Evolutionary conservation across 768 basidiomycete genomes (phyloP), one percentile per base, ranked within the genome.

Genomic region (Kwoniella dejecticola): DNA sequence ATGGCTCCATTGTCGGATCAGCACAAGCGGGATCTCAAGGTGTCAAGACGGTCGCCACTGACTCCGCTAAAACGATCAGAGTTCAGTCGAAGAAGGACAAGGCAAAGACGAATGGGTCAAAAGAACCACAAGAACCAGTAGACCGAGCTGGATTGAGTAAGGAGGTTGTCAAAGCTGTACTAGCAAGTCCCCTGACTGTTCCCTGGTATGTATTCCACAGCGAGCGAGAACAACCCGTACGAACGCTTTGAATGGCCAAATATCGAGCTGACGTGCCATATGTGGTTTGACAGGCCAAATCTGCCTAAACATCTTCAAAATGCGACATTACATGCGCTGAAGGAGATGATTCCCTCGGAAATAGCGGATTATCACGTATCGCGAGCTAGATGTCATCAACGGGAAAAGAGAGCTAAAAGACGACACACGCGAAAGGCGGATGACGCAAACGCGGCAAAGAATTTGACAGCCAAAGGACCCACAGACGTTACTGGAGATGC

Each of bases 331-430:
- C 65, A 66, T 15, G 62, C 68, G 12, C 57, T 76, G 36, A 62
- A 62, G 11, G 33, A 45, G 11, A 52, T 76, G 31, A 29, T 73
- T 19, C 74, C 74, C 0, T 23, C 36, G 17, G 55, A 57, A 15
- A 50, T 76, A 38, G 71, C 71, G 4, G 68, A 62, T n/a, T 73
- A 73, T 42, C 74, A 76, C 45, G 64, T 69, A 15, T 61, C 62
- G 5, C 54, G 74, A 50, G 62, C 58, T 10, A 48, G 74, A 54
- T 72, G 74, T 61, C 74, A 75, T 31, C 36, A 54, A 45, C 41
- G 46, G 23, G 61, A 67, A 26, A 70, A 70, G 41, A 40, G 60
- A n/a, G 57, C 31, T 58, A 55, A 46, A 36, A 23, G 55, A 27
- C 38, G 15, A 15, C 30, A 19, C 50, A 57, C 23, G 27, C 29